These are phyloP conservation scores for Russula olivacea DNA, from an alignment of 768 basidiomycete genomes.

Conservation along the genomic window DNA sequence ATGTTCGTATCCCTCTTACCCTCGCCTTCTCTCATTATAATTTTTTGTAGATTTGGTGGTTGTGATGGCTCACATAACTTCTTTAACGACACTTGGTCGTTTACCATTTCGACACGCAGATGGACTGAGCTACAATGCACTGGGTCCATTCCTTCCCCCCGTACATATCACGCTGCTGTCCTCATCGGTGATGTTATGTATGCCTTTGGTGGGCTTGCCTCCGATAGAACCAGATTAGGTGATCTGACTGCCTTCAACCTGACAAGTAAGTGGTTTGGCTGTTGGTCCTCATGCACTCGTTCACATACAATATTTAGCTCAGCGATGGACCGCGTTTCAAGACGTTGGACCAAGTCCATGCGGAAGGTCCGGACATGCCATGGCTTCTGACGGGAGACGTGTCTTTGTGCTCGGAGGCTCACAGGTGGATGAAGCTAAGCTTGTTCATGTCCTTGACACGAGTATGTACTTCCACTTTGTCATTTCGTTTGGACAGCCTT, in stretches of 20 bases:
- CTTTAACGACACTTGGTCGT: constrained; percentile 98
- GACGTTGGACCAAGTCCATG: constrained; percentile 97
- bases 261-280: too few species aligned
- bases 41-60: constrained; percentile 54
- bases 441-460: constrained; percentile 92
- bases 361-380: constrained; percentile 91
- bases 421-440: constrained; percentile 68
- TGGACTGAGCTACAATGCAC: constrained; percentile 97
- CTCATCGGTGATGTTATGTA: too few species aligned
- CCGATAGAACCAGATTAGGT: too few species aligned
- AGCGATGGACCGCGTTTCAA: constrained; percentile 91
- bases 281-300: too few species aligned
- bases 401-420: constrained; percentile 88
- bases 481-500: background rate
- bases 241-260: too few species aligned
- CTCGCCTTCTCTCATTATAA: too few species aligned
- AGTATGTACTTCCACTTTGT: constrained; percentile 49
- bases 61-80: constrained; percentile 89
- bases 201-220: too few species aligned
- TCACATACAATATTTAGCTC: too few species aligned
- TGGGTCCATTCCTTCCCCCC: constrained; percentile 71
- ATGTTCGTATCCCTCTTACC: too few species aligned
- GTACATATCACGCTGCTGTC: too few species aligned
- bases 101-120: constrained; percentile 67
- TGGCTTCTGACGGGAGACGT: constrained; percentile 84